A percentile compares a stretch with the other conserved stretches of the same genome.
Evolutionary conservation across 306 rosid species (phyloP).

Genomic region (Hylodesmum podocarpum): DNA sequence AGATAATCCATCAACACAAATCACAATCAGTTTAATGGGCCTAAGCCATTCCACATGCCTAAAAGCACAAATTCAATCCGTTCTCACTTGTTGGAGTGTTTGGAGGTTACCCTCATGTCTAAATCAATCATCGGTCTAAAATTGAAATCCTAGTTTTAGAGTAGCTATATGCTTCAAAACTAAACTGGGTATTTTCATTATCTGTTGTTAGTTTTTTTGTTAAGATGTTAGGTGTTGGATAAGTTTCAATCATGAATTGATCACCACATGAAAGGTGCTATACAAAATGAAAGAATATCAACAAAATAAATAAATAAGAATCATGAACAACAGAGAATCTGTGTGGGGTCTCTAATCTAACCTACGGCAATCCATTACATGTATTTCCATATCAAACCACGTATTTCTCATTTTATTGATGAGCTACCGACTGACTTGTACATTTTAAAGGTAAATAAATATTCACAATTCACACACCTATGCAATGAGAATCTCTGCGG

Average conservation of each 20-base stretch:
- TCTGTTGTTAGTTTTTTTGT: no score
- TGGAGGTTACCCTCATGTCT: background rate
- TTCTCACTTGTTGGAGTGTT: background rate
- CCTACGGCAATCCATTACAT: background rate
- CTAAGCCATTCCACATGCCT: background rate
- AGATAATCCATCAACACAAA: background rate
- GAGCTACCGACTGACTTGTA: background rate
- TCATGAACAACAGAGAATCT: background rate
- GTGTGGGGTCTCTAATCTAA: background rate
- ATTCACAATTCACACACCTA: background rate
- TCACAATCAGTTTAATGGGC: background rate
- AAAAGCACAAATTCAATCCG: background rate
- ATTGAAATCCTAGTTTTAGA: no score
- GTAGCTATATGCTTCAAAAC: background rate
- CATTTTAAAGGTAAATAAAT: background rate
- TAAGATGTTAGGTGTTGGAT: background rate
- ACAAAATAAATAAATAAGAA: background rate
- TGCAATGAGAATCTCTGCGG: background rate
- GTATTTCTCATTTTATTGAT: background rate
- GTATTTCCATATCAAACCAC: background rate
- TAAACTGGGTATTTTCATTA: background rate
- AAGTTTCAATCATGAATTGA: background rate
- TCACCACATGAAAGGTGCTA: background rate
- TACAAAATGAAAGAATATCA: slow-evolving; percentile 5
- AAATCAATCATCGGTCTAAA: background rate